A percentile compares a stretch with the other conserved stretches of the same genome.
These are phyloP conservation scores for Massariosphaeria phaeospora DNA, from an alignment of 495 filamentous ascomycete genomes.

Conservation along the genomic window DNA sequence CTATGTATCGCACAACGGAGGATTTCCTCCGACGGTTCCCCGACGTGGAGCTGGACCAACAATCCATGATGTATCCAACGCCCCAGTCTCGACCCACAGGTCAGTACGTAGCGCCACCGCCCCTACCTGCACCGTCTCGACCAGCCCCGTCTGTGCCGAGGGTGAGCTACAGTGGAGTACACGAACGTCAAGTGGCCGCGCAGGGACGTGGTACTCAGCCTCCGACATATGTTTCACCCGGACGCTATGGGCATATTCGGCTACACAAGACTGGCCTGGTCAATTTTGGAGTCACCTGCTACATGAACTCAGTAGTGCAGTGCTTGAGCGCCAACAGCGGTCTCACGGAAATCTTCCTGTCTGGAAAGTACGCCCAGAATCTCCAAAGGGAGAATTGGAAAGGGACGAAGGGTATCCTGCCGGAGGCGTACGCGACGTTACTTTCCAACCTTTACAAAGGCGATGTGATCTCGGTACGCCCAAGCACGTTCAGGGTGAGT, in stretches of 20 bases:
- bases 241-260: constrained; percentile 50
- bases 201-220: constrained; percentile 45
- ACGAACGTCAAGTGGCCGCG: constrained; percentile 56
- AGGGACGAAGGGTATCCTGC: constrained; percentile 71
- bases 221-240: constrained; percentile 39
- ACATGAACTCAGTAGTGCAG: constrained; percentile 85
- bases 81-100: constrained; percentile 15
- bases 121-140: constrained; percentile 29
- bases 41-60: constrained; percentile 58
- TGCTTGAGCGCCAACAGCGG: constrained; percentile 69
- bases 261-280: constrained; percentile 61
- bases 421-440: constrained; percentile 67
- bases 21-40: constrained; percentile 83
- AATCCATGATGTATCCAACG: constrained; percentile 62
- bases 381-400: constrained; percentile 57
- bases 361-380: constrained; percentile 42
- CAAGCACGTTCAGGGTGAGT: constrained; percentile 61
- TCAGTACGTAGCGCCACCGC: constrained; percentile 21
- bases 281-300: constrained; percentile 81
- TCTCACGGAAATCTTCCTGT: constrained; percentile 67
- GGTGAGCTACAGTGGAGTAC: constrained; percentile 82
- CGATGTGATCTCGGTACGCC: constrained; percentile 50
- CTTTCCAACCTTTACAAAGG: constrained; percentile 68
- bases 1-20: constrained; percentile 56
- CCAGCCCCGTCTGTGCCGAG: constrained; percentile 83